phyloP scores from a whole-genome alignment of 805 yeast species.

The Candida ulmi region DNA sequence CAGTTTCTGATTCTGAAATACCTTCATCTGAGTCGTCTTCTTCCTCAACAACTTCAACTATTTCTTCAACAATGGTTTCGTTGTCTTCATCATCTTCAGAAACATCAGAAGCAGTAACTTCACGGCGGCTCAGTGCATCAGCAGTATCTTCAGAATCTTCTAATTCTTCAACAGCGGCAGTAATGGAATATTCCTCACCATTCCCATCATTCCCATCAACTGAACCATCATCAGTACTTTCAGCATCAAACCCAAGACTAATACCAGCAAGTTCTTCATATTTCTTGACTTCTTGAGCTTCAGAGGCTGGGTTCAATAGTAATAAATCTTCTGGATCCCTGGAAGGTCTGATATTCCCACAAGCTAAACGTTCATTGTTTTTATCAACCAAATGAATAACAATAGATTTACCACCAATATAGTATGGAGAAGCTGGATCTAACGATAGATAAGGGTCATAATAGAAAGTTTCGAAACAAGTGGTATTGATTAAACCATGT shows the following conservation, averaged over 20 bases:
- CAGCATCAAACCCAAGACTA: not conserved
- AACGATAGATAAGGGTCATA: slow-evolving; percentile 63
- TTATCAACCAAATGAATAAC: slow-evolving; percentile 45
- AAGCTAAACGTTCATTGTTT: slow-evolving; percentile 51
- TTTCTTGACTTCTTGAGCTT: slow-evolving; percentile 20
- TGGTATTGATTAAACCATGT: slow-evolving; percentile 67
- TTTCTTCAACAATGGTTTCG: slow-evolving; percentile 6
- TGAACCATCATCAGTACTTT: slow-evolving; percentile 1
- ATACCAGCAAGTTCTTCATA: slow-evolving; percentile 23
- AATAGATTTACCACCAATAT: slow-evolving; percentile 52
- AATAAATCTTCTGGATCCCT: slow-evolving; percentile 24
- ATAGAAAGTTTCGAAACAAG: slow-evolving; percentile 60
- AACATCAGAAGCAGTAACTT: not conserved
- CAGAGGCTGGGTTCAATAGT: slow-evolving; percentile 21
- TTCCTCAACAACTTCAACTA: slow-evolving; percentile 5
- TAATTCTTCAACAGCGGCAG: slow-evolving; percentile 1
- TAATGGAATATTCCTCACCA: too few species aligned
- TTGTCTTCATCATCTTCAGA: not conserved
- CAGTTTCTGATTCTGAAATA: slow-evolving; percentile 4
- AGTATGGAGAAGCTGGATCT: slow-evolving; percentile 48
- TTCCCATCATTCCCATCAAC: slow-evolving; percentile 1
- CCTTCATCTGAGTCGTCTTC: slow-evolving; percentile 5
- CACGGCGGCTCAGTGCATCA: not conserved
- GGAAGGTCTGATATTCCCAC: slow-evolving; percentile 45
- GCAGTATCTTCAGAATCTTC: not conserved